These are phyloP conservation scores for Candida corydali DNA, from an alignment of 805 yeast genomes.

Conservation along the genomic window DNA sequence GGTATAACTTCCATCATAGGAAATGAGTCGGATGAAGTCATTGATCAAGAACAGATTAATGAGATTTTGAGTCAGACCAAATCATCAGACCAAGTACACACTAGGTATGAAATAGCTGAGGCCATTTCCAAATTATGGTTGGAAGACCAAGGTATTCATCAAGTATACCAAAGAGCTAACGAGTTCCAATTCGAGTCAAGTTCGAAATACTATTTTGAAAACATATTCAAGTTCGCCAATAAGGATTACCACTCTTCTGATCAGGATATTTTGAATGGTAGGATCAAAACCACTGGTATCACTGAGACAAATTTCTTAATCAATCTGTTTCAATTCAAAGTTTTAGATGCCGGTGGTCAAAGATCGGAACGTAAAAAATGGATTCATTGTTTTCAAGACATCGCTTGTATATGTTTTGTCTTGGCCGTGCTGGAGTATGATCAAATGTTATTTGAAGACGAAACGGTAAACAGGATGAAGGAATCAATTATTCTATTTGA, in stretches of 20 bases:
- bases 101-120: conserved; percentile 57
- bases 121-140: conserved; percentile 72
- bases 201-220: conserved; percentile 75
- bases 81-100: conserved; percentile 12
- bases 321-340: conserved; percentile 59
- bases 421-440: conserved; percentile 90
- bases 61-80: conserved; percentile 1
- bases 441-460: conserved; percentile 87
- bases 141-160: conserved; percentile 60
- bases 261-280: conserved; percentile 80
- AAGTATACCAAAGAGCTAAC: conserved; percentile 57
- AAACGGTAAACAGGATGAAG: conserved; percentile 81
- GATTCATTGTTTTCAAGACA: conserved; percentile 92
- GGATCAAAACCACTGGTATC: conserved; percentile 94
- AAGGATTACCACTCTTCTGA: conserved; percentile 68
- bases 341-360: conserved; percentile 96
- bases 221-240: conserved; percentile 60
- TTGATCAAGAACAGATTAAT: conserved; percentile 8
- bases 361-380: conserved; percentile 87
- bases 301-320: conserved; percentile 79
- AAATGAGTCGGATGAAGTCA: conserved; percentile 11
- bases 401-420: conserved; percentile 83
- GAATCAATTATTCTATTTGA: conserved; percentile 85
- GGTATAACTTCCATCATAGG: conserved; percentile 35
- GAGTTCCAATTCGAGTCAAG: conserved; percentile 84